Conservation (phyloP, 257 asterid species). For the Solanum rostratum region DNA sequence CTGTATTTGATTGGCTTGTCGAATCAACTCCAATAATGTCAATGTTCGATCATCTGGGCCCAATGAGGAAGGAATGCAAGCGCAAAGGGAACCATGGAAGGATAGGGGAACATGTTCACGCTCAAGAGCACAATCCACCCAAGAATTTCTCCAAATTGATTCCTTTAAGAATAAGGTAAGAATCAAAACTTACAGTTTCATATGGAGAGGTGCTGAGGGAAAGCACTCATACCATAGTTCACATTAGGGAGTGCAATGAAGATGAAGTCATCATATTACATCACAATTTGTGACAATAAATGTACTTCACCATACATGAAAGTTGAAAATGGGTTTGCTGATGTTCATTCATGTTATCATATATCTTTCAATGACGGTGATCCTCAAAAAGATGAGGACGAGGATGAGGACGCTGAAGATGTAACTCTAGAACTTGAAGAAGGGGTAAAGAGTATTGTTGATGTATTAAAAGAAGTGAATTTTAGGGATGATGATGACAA, state of each 20-base stretch:
- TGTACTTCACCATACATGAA: neutral
- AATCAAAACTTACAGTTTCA: neutral
- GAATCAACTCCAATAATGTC: neutral
- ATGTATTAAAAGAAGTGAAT: neutral
- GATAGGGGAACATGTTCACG: accelerated
- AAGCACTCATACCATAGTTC: neutral
- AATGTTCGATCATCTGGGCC: neutral
- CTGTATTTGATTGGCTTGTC: accelerated
- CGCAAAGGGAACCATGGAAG: neutral
- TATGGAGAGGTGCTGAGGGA: neutral
- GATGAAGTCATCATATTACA: neutral
- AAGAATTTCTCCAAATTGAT: neutral
- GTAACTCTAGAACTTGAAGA: neutral
- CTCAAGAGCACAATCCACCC: neutral
- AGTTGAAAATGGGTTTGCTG: neutral
- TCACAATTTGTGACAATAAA: neutral
- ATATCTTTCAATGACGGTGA: neutral
- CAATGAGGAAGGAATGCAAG: neutral
- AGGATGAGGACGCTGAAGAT: neutral
- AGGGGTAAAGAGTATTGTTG: neutral
- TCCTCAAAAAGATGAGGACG: neutral
- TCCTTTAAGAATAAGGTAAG: neutral
- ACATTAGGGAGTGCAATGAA: neutral
- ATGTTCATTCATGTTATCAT: neutral
- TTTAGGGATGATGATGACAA: neutral